Evolutionary conservation across 176 grass and related monocot species (phyloP).

Genomic region (Saccharum spontaneum): DNA sequence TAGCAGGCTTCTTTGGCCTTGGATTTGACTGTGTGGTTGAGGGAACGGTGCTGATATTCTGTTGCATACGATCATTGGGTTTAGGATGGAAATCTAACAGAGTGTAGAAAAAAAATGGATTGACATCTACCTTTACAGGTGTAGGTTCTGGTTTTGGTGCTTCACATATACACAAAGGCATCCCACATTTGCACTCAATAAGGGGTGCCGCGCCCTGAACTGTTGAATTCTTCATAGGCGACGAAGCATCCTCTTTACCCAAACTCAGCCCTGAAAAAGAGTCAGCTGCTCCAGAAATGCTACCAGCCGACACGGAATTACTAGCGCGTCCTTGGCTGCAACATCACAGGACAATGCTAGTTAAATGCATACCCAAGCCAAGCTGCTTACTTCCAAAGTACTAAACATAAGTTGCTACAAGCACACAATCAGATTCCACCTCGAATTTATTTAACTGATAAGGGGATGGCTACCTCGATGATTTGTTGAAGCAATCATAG

Average conservation of each 20-base stretch:
- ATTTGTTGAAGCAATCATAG: conserved; percentile 77
- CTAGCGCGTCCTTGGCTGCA: conserved; percentile 48
- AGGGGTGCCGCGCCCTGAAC: conserved; percentile 24
- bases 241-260: conserved; percentile 44
- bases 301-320: conserved; percentile 23
- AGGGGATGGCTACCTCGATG: conserved; percentile 56
- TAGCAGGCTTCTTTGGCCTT: conserved; percentile 69
- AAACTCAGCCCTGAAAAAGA: conserved; percentile 79
- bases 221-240: conserved; percentile 22
- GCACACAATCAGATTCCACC: background rate
- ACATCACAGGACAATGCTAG: conserved; percentile 5
- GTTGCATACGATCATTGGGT: conserved; percentile 19
- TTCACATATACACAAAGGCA: conserved; percentile 99
- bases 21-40: conserved; percentile 48
- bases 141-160: conserved; percentile 65
- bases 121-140: conserved; percentile 48
- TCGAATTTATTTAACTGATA: background rate
- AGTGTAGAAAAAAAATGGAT: background rate
- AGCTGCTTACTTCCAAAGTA: background rate
- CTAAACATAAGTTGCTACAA: background rate
- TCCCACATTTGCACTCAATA: conserved; percentile 90
- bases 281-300: conserved; percentile 36
- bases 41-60: conserved; percentile 46
- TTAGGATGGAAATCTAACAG: background rate
- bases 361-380: conserved; percentile 12